These are phyloP conservation scores for Aspergillus sp. DNA, from an alignment of 2,329 filamentous ascomycete species.

Conservation along the genomic window DNA sequence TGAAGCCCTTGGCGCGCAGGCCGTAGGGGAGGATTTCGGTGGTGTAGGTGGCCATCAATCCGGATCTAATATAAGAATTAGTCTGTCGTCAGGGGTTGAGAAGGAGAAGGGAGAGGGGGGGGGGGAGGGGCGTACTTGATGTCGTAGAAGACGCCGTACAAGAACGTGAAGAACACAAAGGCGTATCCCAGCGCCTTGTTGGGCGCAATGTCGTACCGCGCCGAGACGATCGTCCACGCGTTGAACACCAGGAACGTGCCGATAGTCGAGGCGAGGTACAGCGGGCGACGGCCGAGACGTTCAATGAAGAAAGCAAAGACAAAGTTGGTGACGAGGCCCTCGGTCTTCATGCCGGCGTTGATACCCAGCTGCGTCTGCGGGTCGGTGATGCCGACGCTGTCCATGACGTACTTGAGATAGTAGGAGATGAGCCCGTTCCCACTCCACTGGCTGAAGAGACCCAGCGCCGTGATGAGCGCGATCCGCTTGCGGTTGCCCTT, in stretches of 20 bases:
- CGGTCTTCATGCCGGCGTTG: constrained; percentile 39
- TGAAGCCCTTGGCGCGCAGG: constrained; percentile 46
- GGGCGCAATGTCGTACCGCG: not conserved
- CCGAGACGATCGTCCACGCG: not conserved
- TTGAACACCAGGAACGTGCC: constrained; percentile 44
- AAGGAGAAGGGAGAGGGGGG: not conserved
- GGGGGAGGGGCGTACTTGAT: not conserved
- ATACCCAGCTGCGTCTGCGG: constrained; percentile 39
- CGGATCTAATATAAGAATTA: not conserved
- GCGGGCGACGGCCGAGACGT: constrained; percentile 38
- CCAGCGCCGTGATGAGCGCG: constrained; percentile 51
- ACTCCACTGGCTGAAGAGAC: constrained; percentile 57
- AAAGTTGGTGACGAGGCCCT: constrained; percentile 35
- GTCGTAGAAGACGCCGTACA: constrained; percentile 42
- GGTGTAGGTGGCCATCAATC: constrained; percentile 34
- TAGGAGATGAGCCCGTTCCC: constrained; percentile 47
- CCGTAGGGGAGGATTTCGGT: constrained; percentile 48
- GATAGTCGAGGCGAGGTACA: constrained; percentile 41
- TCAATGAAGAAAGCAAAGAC: constrained; percentile 38
- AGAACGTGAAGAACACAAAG: constrained; percentile 41
- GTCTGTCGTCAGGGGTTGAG: constrained; percentile 1
- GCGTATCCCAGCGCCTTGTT: constrained; percentile 31
- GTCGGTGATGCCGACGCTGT: constrained; percentile 37
- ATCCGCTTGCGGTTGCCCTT: constrained; percentile 55
- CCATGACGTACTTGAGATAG: constrained; percentile 37